A percentile compares a stretch with the other conserved stretches of the same genome.
Conservation (phyloP, 768 basidiomycete genomes). For the Melanogaster broomeanus region DNA sequence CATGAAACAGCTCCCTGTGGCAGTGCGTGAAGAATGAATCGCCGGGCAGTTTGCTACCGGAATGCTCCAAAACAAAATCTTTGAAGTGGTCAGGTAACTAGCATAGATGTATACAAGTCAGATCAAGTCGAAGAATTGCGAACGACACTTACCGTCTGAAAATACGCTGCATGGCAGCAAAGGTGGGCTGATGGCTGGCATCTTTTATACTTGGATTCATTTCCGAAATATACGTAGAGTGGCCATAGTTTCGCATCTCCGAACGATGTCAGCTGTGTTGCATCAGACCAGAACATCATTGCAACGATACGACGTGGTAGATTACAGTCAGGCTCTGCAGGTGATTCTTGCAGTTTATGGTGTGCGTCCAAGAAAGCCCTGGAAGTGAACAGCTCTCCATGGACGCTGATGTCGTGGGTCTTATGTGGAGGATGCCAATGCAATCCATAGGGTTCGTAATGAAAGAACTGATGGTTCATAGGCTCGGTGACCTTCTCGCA, state of each 20-base stretch:
- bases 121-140: too few relatives aligned
- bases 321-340: conserved; percentile 18
- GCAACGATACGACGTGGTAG: background rate
- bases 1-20: background rate
- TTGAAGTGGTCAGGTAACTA: conserved; percentile 9
- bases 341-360: conserved; percentile 12
- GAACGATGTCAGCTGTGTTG: conserved; percentile 32
- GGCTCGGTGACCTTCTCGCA: conserved; percentile 16
- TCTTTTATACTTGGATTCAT: conserved; percentile 25
- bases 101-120: too few relatives aligned
- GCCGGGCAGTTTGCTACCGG: background rate
- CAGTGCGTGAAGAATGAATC: conserved; percentile 8
- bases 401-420: background rate
- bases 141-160: conserved; percentile 7
- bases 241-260: conserved; percentile 30
- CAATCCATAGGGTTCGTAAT: conserved; percentile 15
- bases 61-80: conserved; percentile 5
- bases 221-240: conserved; percentile 22
- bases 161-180: conserved; percentile 14
- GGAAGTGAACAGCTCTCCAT: conserved; percentile 18
- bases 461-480: conserved; percentile 5
- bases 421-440: conserved; percentile 9
- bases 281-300: conserved; percentile 35
- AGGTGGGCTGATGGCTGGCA: conserved; percentile 10
- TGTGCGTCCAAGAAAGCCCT: conserved; percentile 11